Percentiles rank a stretch among this genome's conserved stretches.
phyloP scores from a whole-genome alignment of 2,329 filamentous ascomycete genomes.

The Aureobasidium zeae region DNA sequence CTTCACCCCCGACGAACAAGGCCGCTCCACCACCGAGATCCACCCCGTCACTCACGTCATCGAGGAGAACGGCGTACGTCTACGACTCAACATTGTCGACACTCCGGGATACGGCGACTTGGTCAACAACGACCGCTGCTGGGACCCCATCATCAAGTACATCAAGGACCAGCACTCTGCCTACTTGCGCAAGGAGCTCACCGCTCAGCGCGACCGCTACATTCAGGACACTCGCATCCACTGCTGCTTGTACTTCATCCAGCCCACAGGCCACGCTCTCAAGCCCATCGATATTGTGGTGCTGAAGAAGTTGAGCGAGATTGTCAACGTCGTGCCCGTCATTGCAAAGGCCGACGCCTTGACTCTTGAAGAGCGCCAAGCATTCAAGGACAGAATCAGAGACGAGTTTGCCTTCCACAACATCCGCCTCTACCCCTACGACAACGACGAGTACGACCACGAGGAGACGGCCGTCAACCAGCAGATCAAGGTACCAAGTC shows the following conservation, averaged over 20 bases:
- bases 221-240: slow-evolving; percentile 99
- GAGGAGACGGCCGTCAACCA: slow-evolving; percentile 90
- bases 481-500: slow-evolving; percentile 77
- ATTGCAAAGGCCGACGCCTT: slow-evolving; percentile 97
- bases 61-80: slow-evolving; percentile 96
- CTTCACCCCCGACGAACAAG: slow-evolving; percentile 80
- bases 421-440: slow-evolving; percentile 99
- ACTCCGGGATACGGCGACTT: slow-evolving; percentile 97
- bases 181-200: slow-evolving; percentile 98
- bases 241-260: slow-evolving; percentile 99
- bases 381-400: slow-evolving; percentile 98
- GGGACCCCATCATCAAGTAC: slow-evolving; percentile 99
- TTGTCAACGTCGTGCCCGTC: slow-evolving; percentile 97
- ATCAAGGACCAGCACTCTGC: slow-evolving; percentile 99
- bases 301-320: slow-evolving; percentile 97
- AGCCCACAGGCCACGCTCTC: slow-evolving; percentile 92
- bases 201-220: slow-evolving; percentile 96
- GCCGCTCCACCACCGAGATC: slow-evolving; percentile 94
- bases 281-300: slow-evolving; percentile 99
- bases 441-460: slow-evolving; percentile 96
- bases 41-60: slow-evolving; percentile 97
- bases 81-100: slow-evolving; percentile 97
- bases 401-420: slow-evolving; percentile 99
- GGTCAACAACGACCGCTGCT: slow-evolving; percentile 99
- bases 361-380: slow-evolving; percentile 87